Base-by-base conservation (phyloP, 2,329 filamentous ascomycete genomes). In the Aspergillus fijiensis region DNA sequence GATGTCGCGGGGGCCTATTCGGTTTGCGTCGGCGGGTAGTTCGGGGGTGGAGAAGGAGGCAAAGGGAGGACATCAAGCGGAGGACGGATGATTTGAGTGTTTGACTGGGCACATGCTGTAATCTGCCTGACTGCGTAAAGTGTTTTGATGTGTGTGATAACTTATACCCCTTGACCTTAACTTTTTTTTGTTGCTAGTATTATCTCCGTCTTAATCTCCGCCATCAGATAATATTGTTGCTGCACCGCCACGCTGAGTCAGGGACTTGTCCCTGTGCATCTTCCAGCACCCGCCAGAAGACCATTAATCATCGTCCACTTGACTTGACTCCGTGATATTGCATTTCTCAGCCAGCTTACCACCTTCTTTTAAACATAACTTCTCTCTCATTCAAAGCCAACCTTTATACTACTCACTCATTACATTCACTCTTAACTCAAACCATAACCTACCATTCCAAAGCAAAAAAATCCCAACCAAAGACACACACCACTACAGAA, bases 1-100 rank as follows among this genome's bases (percentile, higher is more conserved):
- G 60, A 80, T 79, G 19, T 75, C 82, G 0, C 79, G 67, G 47
- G 75, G 76, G 4, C 69, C 72, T 4, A 81, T 81, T 60, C 77
- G 75, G 5, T 81, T 81, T 69, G 74, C 74, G 2, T 49, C 67
- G 23, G 51, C 65, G 47, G 51, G 11, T 11, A 33, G 29, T 7
- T n/a, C 23, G 11, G 49, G 19, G 11, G 10, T 14, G 49, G 27
- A 27, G 6, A 27, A 50, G 4, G 4, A 10, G 16, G 11, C 27
- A 12, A n/a, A 25, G 12, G n/a, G 12, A 31, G 21, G 42, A 48
- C n/a, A 25, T 23, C 14, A 19, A 19, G 16, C 14, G 39, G 39
- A n/a, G 16, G 39, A n/a, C 6, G 14, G 16, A 6, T n/a, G 39
- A 42, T 4, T 35, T 35, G 0, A 19, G 2, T 42, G 39, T n/a